phyloP scores from a whole-genome alignment of 2,329 filamentous ascomycete genomes.

The Fonsecaea nubica region DNA sequence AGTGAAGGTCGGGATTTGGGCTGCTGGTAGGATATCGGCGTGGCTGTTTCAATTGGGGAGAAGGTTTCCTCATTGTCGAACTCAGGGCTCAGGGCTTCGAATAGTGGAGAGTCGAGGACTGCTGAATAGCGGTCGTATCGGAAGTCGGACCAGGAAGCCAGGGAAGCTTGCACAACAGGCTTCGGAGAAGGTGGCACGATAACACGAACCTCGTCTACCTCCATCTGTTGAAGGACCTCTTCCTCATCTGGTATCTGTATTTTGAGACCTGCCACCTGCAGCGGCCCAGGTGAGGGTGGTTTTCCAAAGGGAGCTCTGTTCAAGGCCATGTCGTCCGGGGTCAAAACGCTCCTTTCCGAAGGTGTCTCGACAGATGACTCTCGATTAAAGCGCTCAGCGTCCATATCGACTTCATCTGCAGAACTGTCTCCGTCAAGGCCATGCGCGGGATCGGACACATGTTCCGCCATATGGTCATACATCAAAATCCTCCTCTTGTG shows the following conservation, averaged over 20 bases:
- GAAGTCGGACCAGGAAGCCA: slow-evolving; percentile 36
- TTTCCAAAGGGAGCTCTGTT: slow-evolving; percentile 23
- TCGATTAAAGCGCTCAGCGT: slow-evolving; percentile 25
- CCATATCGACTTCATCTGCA: slow-evolving; percentile 16
- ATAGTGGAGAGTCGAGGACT: slow-evolving; percentile 29
- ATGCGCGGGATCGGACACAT: slow-evolving; percentile 6
- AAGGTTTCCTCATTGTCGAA: slow-evolving; percentile 30
- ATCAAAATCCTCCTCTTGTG: slow-evolving; percentile 30
- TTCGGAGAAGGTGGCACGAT: slow-evolving; percentile 27
- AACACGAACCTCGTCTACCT: slow-evolving; percentile 23
- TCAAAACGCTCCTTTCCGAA: slow-evolving; percentile 32
- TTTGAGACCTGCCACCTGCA: slow-evolving; percentile 24
- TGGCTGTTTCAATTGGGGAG: slow-evolving; percentile 38
- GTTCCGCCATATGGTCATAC: slow-evolving; percentile 26
- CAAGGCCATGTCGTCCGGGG: slow-evolving; percentile 25
- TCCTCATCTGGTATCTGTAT: slow-evolving; percentile 28
- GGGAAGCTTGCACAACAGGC: slow-evolving; percentile 33
- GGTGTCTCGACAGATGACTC: slow-evolving; percentile 32
- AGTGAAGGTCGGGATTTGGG: slow-evolving; percentile 36
- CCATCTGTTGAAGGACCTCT: slow-evolving; percentile 20
- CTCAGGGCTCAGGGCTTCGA: slow-evolving; percentile 26
- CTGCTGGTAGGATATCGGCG: slow-evolving; percentile 36
- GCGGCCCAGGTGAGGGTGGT: not conserved
- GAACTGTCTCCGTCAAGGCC: slow-evolving; percentile 5
- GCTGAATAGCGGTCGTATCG: slow-evolving; percentile 36